Evolutionary conservation across 805 yeast species (phyloP), one percentile per base, ranked within the genome.

Genomic region (Candida argentea): DNA sequence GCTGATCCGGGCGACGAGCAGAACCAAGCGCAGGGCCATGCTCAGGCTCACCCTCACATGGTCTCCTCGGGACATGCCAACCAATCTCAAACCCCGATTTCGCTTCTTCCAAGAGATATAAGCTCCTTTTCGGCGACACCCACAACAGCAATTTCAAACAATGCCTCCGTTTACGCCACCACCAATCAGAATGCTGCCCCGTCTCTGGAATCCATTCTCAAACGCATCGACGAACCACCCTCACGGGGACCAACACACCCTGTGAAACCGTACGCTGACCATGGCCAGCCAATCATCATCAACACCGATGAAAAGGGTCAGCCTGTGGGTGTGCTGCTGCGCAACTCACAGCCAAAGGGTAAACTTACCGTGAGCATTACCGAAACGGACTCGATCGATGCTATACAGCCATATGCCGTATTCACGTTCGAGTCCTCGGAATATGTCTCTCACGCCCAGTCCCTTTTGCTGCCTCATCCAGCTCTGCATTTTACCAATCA

Each of bases 401-500:
- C 46, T 48, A 65, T 89, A 3, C 81, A 72, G 40, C 95, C 95
- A 3, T 80, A 86, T 51, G 94, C 83, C 12, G 95, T 86, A 20
- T 83, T 93, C 53, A 80, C 94, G 7, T 86, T 82, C 60, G 94
- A 85, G 50, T 78, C 89, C 36, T 78, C 93, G 2, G 97, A 91
- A 57, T 82, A 77, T 39, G 86, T 89, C 34, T 76, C 94, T 15
- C 75, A 76, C 36, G 87, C 86, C 4, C 85, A 94, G 1, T 80
- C 67, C 28, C 62, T 69, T 15, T 48, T 43, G 34, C 54, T 59
- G 5, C 52, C 49, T 26, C 46, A 52, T 2, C 58, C 55, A 5
- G 24, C 31, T 10, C 30, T 35, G 11, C 36, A 35, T 6, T 32
- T 26, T 28, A 34, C 27, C 20, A 28, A 27, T 20, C 26, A 31